These are phyloP conservation scores for Pseudopithomyces chartarum DNA, from an alignment of 2,329 filamentous ascomycete genomes.

Conservation along the genomic window DNA sequence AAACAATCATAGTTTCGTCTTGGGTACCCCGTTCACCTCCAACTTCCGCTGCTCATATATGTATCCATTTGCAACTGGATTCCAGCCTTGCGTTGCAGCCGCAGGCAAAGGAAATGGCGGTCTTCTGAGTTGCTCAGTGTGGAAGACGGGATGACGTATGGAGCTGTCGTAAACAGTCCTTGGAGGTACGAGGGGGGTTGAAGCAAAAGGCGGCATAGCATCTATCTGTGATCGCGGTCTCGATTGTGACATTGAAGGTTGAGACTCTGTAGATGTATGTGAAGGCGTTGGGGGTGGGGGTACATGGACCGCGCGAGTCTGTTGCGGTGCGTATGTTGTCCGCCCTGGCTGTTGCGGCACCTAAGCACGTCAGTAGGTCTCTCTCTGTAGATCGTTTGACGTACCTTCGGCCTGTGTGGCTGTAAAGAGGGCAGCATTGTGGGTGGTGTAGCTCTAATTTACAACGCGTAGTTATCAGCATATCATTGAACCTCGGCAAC, in stretches of 20 bases:
- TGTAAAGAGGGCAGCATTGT: slow-evolving; percentile 47
- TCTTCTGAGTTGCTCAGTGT: slow-evolving; percentile 66
- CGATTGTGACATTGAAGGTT: background rate
- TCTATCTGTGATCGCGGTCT: slow-evolving; percentile 53
- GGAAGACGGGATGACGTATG: slow-evolving; percentile 75
- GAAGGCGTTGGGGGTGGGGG: slow-evolving; percentile 10
- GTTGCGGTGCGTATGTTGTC: slow-evolving; percentile 30
- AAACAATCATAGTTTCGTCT: slow-evolving; percentile 35
- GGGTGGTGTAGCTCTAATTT: slow-evolving; percentile 10
- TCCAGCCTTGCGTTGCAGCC: slow-evolving; percentile 41
- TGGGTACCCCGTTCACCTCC: slow-evolving; percentile 10
- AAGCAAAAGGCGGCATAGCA: slow-evolving; percentile 51
- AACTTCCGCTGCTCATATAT: slow-evolving; percentile 34
- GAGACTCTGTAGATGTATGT: slow-evolving; percentile 5
- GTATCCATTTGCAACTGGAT: slow-evolving; percentile 53
- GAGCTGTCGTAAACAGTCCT: slow-evolving; percentile 58
- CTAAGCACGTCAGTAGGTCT: slow-evolving; percentile 20
- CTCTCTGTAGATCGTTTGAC: background rate
- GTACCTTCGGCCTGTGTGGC: slow-evolving; percentile 48
- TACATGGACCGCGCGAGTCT: slow-evolving; percentile 28
- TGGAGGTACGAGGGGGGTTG: slow-evolving; percentile 21
- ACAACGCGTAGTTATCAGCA: slow-evolving; percentile 8
- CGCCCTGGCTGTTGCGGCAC: slow-evolving; percentile 27
- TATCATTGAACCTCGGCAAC: slow-evolving; percentile 29
- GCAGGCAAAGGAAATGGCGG: slow-evolving; percentile 54